Evolutionary conservation across 75 land plant genomes (phyloP), one percentile per base, ranked within the genome.

Genomic region (Isoetes taiwanensis): DNA sequence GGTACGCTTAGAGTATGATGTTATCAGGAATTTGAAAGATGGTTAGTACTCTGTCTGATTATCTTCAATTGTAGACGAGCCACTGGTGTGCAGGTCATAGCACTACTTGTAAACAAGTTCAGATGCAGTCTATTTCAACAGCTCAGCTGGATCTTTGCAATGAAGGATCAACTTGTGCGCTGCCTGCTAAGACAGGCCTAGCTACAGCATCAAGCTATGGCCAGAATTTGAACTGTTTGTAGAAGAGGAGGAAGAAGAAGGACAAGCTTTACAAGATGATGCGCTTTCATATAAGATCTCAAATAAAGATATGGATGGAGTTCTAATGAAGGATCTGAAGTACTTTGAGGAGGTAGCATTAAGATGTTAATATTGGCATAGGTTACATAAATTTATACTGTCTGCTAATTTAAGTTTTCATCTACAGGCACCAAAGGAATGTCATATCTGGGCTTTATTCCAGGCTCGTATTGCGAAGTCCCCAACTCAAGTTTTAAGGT

Each of bases 401-500:
- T 48, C 8, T 48, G 30, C 30, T 16, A 5, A 19, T 30, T 5
- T 8, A 27, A 27, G 31, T 27, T 26, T 6, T 0, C 35, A 25
- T 55, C 14, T 30, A 14, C 27, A 75, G 70, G 50, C 77, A 41
- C 66, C 76, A 28, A 20, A 35, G 40, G 88, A 90, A 41, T 70
- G 72, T 43, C 76, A 72, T 39, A 72, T 70, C 40, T 83, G 82
- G 88, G 94, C 88, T 12, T 61, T 73, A 53, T 90, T 90, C 43
- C 80, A 90, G 63, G 82, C 73, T 20, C 67, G 72, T 0, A 70
- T 90, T 31, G 42, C 71, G 17, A 76, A 61, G 32, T 73, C 76
- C 25, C 84, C 94, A 32, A 77, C 73, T 31, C 97, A 90, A 72
- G 93, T 90, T 1, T 52, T 90, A 19, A 77, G 97, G 81, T 85